Base-by-base conservation (phyloP, 2,329 filamentous ascomycete genomes). In the Fusarium citri region DNA sequence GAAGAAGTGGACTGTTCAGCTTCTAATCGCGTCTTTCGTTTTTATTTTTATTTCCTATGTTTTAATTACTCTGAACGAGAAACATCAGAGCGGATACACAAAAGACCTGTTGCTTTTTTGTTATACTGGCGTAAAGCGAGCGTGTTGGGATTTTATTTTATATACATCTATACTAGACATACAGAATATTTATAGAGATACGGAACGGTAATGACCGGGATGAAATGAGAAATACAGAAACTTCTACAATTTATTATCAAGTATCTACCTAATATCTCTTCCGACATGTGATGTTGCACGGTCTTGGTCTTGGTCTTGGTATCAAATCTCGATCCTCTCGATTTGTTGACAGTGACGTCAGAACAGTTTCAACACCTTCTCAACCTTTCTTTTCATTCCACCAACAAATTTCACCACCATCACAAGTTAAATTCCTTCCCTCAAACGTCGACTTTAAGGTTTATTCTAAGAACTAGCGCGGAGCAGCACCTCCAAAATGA, bases 1-100 rank as follows among this genome's bases (percentile, higher is more conserved):
- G 85, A 68, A 81, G 87, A 59, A 88, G 87, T 67, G 87, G 86
- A 4, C 68, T 89, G 49, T 88, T 87, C 69, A 86, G 84, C 58
- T 87, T 87, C 64, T 87, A 76, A 75, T 22, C 22, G 16, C 26
- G 6, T 46, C 40, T 51, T n/a, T 34, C 31, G 5, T 23, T 43
- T 30, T 28, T 9, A 18, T 46, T 43, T 25, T 34, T 9, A 20
- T 47, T 28, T 26, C 23, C 14, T 16, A 22, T 41, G 31, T 51
- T 15, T 28, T 25, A 43, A 43, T n/a, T 49, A 11, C 20, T 49
- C 28, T 23, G 28, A 26, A 20, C 11, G 9, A 43, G 45, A 26
- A 28, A 51, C 6, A 46, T 22, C 12, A 34, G 20, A 59, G 23
- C 37, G 50, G 42, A 28, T 56, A 45, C 20, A 48, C 26, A 59